Evolutionary conservation across 768 basidiomycete species (phyloP), one percentile per base, ranked within the genome.

Genomic region (Boletus huronensis): DNA sequence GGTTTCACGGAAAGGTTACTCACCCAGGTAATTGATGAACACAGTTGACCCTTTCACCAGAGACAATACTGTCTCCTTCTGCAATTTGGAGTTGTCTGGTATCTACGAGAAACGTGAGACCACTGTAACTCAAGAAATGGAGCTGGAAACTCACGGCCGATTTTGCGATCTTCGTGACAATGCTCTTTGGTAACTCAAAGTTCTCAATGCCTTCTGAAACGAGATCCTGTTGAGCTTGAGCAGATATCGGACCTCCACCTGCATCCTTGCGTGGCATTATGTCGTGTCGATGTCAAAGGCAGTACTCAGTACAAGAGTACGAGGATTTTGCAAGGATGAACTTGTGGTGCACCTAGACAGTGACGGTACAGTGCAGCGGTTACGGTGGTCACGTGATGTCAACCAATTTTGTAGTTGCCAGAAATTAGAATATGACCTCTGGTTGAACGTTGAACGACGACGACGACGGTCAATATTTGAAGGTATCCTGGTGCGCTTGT

Each of bases 1-100:
- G 19, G 36, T 21, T 46, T 3, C 35, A 21, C 26, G 17, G 6
- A 26, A 44, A 13, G 21, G 13, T 10, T 17, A 39, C 85, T 61
- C 68, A 88, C 95, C 87, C 8, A 98, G 76, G 63, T 94, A 96
- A 69, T 90, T 95, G 61, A 99, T 94, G 70, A 98, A 98, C 48
- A 98, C 88, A 0, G 95, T 95, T 4, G 94, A 92, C 29, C 88
- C 87, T 67, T 94, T 94, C 14, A 89, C 79, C 10, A 97, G 77
- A 13, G 93, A 90, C 1, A 89, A 69, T 0, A 94, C 84, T 0
- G 90, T 89, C 54, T 98, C 96, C 58, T 94, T 96, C 63, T 93
- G 90, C 52, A 97, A 71, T 66, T 96, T 96, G 13, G 86, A 81
- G 60, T 84, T 87, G 0, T 92, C 87, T 6, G 93, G 91, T 3